Percentiles rank a stretch among this genome's conserved stretches.
These are phyloP conservation scores for Fusarium sacchari DNA, from an alignment of 2,329 filamentous ascomycete species.

Conservation along the genomic window DNA sequence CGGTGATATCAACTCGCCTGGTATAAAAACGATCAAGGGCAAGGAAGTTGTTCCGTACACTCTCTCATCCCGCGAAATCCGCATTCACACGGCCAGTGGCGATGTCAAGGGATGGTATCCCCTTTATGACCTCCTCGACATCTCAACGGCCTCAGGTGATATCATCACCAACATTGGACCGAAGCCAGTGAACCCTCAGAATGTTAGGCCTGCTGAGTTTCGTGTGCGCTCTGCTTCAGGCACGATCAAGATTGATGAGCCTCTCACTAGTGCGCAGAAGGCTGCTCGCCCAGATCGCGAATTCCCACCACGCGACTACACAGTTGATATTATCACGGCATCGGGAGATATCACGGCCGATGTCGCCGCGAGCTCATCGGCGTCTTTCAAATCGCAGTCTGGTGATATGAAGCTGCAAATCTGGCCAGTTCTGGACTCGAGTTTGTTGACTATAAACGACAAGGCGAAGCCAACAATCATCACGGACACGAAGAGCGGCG, in stretches of 20 bases:
- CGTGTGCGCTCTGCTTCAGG: slow-evolving; percentile 57
- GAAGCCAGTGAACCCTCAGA: slow-evolving; percentile 49
- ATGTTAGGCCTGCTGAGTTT: slow-evolving; percentile 53
- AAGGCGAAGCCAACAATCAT: slow-evolving; percentile 45
- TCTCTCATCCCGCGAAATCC: slow-evolving; percentile 56
- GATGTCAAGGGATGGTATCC: slow-evolving; percentile 61
- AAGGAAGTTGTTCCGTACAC: slow-evolving; percentile 48
- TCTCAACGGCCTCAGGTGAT: slow-evolving; percentile 57
- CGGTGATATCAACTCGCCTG: slow-evolving; percentile 53
- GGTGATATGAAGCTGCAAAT: slow-evolving; percentile 55
- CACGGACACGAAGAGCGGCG: slow-evolving; percentile 58
- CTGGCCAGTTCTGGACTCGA: slow-evolving; percentile 55
- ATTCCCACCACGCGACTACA: slow-evolving; percentile 60
- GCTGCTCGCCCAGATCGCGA: slow-evolving; percentile 29
- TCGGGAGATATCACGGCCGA: slow-evolving; percentile 57
- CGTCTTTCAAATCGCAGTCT: slow-evolving; percentile 52
- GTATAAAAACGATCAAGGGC: slow-evolving; percentile 39
- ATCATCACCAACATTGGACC: slow-evolving; percentile 55
- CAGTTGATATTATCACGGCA: slow-evolving; percentile 54
- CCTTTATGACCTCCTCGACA: slow-evolving; percentile 58
- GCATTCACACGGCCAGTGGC: slow-evolving; percentile 56
- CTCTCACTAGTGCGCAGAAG: slow-evolving; percentile 45
- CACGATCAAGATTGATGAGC: slow-evolving; percentile 53
- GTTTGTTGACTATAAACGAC: slow-evolving; percentile 3
- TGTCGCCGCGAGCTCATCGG: slow-evolving; percentile 52